These are phyloP conservation scores for Syzygium aromaticum DNA, from an alignment of 345 rosid genomes.

Conservation along the genomic window DNA sequence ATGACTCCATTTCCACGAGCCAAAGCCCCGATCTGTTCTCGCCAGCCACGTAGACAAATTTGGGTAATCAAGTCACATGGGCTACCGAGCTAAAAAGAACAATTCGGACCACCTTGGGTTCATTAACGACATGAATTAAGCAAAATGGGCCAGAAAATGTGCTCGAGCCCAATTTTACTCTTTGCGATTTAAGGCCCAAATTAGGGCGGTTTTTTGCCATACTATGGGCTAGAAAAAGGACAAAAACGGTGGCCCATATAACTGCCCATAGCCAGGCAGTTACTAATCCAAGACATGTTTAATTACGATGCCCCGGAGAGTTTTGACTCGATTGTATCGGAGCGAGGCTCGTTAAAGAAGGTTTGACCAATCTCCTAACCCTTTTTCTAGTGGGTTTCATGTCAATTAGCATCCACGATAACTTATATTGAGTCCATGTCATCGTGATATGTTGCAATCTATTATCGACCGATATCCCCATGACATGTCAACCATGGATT, in stretches of 20 bases:
- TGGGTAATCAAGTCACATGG: neutral
- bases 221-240: neutral
- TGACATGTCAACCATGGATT: neutral
- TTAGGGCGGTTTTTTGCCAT: neutral
- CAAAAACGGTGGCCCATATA: neutral
- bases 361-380: neutral
- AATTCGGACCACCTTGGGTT: neutral
- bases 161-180: neutral
- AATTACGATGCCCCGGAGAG: no score
- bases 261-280: neutral
- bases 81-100: neutral
- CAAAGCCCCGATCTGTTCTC: neutral
- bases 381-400: neutral
- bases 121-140: neutral
- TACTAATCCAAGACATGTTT: no score
- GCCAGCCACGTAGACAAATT: no score
- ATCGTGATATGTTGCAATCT: accelerated
- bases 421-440: neutral
- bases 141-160: neutral
- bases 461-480: neutral
- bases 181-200: no score
- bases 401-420: neutral
- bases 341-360: no score
- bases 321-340: no score
- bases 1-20: no score